Evolutionary conservation across 805 yeast genomes (phyloP), one percentile per base, ranked within the genome.

Genomic region (Kodamaea restingae): DNA sequence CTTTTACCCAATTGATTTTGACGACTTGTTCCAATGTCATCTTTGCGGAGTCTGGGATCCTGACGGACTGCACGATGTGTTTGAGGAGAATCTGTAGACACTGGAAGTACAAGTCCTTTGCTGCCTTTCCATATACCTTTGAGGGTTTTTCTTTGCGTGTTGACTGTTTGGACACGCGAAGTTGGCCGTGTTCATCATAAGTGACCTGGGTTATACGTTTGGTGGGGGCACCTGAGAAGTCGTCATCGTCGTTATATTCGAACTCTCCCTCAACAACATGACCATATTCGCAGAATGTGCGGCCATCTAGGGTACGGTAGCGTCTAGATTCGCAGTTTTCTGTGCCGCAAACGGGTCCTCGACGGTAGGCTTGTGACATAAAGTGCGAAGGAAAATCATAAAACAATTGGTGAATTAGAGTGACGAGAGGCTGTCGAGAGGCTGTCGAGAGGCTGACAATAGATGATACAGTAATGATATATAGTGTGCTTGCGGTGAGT

Each of bases 291-390:
- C 98, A 91, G 8, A 90, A 81, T 41, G 80, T 73, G 36, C 77
- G 77, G 18, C 98, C 98, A 51, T 84, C 87, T 3, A 78, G 64
- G 21, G 76, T 60, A 36, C 82, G 72, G 78, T 87, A 91, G 36
- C 81, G 72, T 27, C 79, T 65, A 1, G 96, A 84, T 3, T 84
- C 78, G 61, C 98, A 91, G 65, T 91, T 91, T 46, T 84, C 90
- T 2, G 81, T 80, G 1, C 97, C 97, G 71, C 98, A 91, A 4
- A 82, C 62, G 4, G 85, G 82, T 2, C 98, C 98, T 48, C 80
- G 68, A 29, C 72, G 68, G 78, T 80, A 83, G 7, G 56, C 40
- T 18, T 35, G 42, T 36, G 48, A 33, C 44, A 44, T 44, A 25
- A 25, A 6, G 27, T 15, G 27, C 18, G 28, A 11, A 5, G 17